These are phyloP conservation scores for Oryza nivara DNA, from an alignment of 176 grass and related monocot genomes.

Conservation along the genomic window DNA sequence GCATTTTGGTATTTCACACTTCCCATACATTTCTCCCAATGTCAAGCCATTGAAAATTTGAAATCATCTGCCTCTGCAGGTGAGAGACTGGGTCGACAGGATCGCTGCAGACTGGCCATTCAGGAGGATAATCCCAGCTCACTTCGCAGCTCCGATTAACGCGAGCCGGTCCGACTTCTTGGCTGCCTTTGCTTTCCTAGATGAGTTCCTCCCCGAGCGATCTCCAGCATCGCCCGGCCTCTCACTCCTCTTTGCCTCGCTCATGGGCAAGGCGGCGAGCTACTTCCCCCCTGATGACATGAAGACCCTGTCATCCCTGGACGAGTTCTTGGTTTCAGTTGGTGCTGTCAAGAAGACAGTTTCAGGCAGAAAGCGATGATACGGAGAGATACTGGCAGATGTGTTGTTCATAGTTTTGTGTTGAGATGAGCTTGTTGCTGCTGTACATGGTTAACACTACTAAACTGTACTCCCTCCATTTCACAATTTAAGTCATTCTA, in stretches of 20 bases:
- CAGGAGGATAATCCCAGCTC: slow-evolving; percentile 64
- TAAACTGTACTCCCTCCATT: not conserved
- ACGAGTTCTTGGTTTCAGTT: slow-evolving; percentile 86
- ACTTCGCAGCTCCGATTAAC: slow-evolving; percentile 71
- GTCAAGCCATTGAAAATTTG: not conserved
- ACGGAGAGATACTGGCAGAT: not conserved
- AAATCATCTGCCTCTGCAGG: slow-evolving; percentile 41
- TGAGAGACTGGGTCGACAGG: slow-evolving; percentile 79
- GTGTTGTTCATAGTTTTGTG: slow-evolving; percentile 15
- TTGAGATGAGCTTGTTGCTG: not conserved
- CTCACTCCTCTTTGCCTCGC: slow-evolving; percentile 66
- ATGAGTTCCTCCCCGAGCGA: slow-evolving; percentile 69
- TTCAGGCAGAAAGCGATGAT: slow-evolving; percentile 72
- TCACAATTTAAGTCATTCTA: too few relatives aligned
- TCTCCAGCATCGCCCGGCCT: slow-evolving; percentile 39
- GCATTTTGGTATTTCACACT: not conserved
- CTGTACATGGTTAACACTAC: not conserved
- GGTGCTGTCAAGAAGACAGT: slow-evolving; percentile 84
- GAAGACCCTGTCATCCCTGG: slow-evolving; percentile 95
- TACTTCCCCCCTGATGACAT: slow-evolving; percentile 91
- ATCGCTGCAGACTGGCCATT: slow-evolving; percentile 69
- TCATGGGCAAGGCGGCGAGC: slow-evolving; percentile 78
- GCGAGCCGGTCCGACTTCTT: slow-evolving; percentile 71
- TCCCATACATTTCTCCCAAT: not conserved
- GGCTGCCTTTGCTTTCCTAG: slow-evolving; percentile 81